Base-by-base conservation (phyloP, 345 rosid species). In the Brassica incana region DNA sequence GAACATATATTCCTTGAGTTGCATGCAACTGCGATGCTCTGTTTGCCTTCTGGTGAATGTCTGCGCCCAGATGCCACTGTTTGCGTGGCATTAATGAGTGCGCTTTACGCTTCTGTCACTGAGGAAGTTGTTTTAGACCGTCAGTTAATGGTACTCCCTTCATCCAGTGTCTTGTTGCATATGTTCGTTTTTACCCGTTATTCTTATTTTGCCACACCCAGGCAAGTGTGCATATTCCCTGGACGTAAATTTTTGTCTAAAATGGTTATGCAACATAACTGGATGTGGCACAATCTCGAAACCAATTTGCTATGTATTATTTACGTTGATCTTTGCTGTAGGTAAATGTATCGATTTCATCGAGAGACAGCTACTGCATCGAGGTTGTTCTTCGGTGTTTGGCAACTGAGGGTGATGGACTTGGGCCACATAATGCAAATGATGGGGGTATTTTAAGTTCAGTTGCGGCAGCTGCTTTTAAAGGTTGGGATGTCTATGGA, bases 1-100 rank as follows among this genome's bases (percentile, higher is more conserved):
- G 90, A 82, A 54, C 83, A 89, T 78, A 11, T 85, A 76, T 94
- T 86, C 81, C 90, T 95, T 71, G 97, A 93, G 77, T 78, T 95
- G 87, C 99, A 88, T 79, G 91, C 97, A 74, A 89, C 90, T 78
- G 89, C 98, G 70, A 87, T 89, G 91, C 94, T 95, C 82, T 90
- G 96, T 84, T 76, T 90, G 75, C 96, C 99, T 86, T 90, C 96
- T 73, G 98, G 98, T 82, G 97, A 95, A 88, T 87, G 92, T 84
- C 71, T 93, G 87, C 85, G 75, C 81, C 99, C 98, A 75, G 97
- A 95, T 82, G 93, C 97, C 61, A 86, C 92, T 66, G 86, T 91
- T 65, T 95, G 98, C 70, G 81, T 98, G 76, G 78, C 97, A 43
- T 79, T 95, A 56, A 93, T 90, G 97, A 95, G 98, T 78, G 94